phyloP scores from a whole-genome alignment of 1,139 yeast species.

The Debaryomycetaceae sp. region DNA sequence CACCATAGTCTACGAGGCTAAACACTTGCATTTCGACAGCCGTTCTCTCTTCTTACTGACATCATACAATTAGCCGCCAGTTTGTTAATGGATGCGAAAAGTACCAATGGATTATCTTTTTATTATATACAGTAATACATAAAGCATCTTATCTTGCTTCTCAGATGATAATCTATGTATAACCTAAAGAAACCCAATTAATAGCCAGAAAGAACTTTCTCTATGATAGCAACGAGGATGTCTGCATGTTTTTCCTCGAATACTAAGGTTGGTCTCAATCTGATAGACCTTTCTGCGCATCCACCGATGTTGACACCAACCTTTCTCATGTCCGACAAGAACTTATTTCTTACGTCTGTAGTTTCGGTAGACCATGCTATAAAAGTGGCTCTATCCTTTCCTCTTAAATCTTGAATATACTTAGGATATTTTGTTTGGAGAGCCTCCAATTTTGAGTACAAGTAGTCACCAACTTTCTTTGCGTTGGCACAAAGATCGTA shows the following conservation, averaged over 20 bases:
- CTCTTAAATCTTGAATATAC: constrained; percentile 58
- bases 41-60: no score
- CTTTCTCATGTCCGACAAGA: constrained; percentile 52
- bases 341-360: constrained; percentile 53
- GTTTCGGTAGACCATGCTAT: constrained; percentile 71
- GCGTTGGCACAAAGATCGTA: constrained; percentile 56
- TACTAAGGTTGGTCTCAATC: constrained; percentile 73
- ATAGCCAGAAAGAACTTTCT: constrained; percentile 42
- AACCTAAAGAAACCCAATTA: constrained; percentile 9
- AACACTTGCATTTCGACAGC: constrained; percentile 8
- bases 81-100: constrained; percentile 1
- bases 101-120: neutral
- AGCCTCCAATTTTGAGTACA: constrained; percentile 49
- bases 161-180: neutral
- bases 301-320: constrained; percentile 78
- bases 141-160: no score
- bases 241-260: constrained; percentile 79
- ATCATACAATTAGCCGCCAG: neutral
- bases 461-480: constrained; percentile 59
- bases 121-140: no score
- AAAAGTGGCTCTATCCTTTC: constrained; percentile 71
- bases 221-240: constrained; percentile 50
- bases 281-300: constrained; percentile 69
- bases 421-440: constrained; percentile 53
- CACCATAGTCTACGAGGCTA: constrained; percentile 8